Evolutionary conservation across 306 rosid genomes (phyloP), one percentile per base, ranked within the genome.

Genomic region (Malus sylvestris): DNA sequence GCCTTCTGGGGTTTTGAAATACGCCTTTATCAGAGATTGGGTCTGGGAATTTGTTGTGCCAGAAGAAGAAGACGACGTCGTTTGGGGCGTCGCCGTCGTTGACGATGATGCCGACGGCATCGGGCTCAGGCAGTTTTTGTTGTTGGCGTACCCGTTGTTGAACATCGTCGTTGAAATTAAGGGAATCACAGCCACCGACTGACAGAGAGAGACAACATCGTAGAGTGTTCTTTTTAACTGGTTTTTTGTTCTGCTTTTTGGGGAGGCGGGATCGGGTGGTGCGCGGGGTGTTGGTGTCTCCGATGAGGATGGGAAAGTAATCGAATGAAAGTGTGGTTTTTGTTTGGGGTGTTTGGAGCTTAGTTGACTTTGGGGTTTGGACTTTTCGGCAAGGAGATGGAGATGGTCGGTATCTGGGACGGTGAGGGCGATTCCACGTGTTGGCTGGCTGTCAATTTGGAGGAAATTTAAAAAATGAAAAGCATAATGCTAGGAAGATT

Each of bases 1-100:
- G 15, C 99, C 99, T 75, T 96, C 98, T 3, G 94, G 98, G 72
- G 99, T 96, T 84, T 96, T 96, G 87, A 96, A 92, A 83, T 96
- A 92, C 68, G 97, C 90, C 70, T 96, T 96, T 44, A 74, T 45
- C 4, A 74, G 61, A 3, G 70, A 74, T 35, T 73, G 77, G 59
- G 77, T 53, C n/a, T 71, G 75, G 13, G 68, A 64, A 64, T 64
- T 64, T 9, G 68, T 8, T 10, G 68, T 19, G 19, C 23, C 45
- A 6, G 45, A 32, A 4, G 45, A 64, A 30, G 68, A 64, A 32
- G 68, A 64, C 7, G 74, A 73, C 58, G 68, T 44, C 61, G 78
- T 74, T 29, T 58, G 46, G n/a, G 29, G n/a, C 29, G 27, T 60
- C 76, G 38, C 13, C 20, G 68, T 32, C 27, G 65, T 32, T 12